phyloP scores from a whole-genome alignment of 768 basidiomycete genomes.

The Dictyophora rubrovolvata region DNA sequence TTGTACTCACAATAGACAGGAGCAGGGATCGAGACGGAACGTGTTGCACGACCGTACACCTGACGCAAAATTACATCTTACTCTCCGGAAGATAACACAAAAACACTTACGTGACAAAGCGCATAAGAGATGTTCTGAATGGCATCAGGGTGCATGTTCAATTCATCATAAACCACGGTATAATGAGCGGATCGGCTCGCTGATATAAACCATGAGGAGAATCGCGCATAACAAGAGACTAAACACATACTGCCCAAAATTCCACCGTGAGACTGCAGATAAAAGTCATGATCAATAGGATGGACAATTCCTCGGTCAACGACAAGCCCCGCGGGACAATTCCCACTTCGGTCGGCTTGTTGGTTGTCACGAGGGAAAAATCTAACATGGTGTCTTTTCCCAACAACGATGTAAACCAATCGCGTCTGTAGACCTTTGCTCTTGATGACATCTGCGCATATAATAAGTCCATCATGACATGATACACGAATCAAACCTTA shows the following conservation, averaged over 20 bases:
- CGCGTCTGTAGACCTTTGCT: constrained; percentile 21
- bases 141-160: constrained; percentile 13
- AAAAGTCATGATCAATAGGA: constrained; percentile 40
- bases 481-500: not conserved
- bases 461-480: not conserved
- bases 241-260: constrained; percentile 31
- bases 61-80: not conserved
- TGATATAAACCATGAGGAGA: constrained; percentile 16
- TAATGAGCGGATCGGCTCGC: constrained; percentile 52
- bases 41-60: constrained; percentile 40
- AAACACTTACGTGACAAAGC: constrained; percentile 33
- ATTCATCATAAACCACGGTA: constrained; percentile 35
- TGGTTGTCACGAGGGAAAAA: constrained; percentile 31
- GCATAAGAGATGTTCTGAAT: constrained; percentile 38
- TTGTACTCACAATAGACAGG: constrained; percentile 46
- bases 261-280: constrained; percentile 45
- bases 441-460: not conserved
- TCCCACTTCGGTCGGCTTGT: constrained; percentile 32
- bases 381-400: constrained; percentile 49
- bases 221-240: constrained; percentile 19
- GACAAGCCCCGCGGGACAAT: constrained; percentile 42
- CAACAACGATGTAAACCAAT: constrained; percentile 50
- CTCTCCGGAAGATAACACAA: not conserved
- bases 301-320: constrained; percentile 36
- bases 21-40: constrained; percentile 48